phyloP scores from a whole-genome alignment of 257 asterid species.

The Oldenlandia corymbosa region DNA sequence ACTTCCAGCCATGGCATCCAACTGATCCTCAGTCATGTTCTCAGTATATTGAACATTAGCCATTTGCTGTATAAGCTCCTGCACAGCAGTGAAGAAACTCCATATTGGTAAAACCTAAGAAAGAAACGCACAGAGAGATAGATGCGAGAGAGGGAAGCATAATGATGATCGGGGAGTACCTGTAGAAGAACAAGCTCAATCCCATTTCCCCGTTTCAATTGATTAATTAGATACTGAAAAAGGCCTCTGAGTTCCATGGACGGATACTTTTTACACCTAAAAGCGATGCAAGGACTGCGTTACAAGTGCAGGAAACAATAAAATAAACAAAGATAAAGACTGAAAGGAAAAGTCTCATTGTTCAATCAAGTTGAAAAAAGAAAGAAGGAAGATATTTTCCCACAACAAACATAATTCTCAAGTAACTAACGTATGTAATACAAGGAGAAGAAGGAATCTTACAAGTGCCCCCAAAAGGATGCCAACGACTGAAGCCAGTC shows the following conservation, averaged over 20 bases:
- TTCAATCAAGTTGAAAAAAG: background rate
- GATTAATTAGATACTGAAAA: conserved; percentile 96
- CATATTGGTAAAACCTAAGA: conserved; percentile 14
- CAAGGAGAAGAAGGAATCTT: conserved; percentile 39
- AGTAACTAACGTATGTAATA: no score
- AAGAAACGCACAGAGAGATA: conserved; percentile 14
- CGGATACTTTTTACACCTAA: conserved; percentile 97
- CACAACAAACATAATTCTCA: no score
- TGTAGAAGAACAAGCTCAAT: conserved; percentile 95
- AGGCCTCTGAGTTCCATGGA: conserved; percentile 99
- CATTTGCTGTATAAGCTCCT: conserved; percentile 99
- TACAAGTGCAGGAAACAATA: background rate
- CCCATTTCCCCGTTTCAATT: conserved; percentile 93
- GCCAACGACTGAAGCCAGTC: conserved; percentile 99
- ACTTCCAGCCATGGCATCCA: conserved; percentile 99
- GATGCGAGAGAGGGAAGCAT: conserved; percentile 16
- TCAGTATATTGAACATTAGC: conserved; percentile 98
- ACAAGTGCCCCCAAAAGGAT: conserved; percentile 99
- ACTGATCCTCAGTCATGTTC: conserved; percentile 98
- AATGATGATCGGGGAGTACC: conserved; percentile 30
- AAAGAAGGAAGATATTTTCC: no score
- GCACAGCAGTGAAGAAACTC: conserved; percentile 29
- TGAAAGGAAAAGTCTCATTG: background rate
- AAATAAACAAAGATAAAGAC: background rate
- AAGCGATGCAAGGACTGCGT: conserved; percentile 17